Conservation (phyloP, 2,329 filamentous ascomycete species). For the Aspergillus pseudonomiae region DNA sequence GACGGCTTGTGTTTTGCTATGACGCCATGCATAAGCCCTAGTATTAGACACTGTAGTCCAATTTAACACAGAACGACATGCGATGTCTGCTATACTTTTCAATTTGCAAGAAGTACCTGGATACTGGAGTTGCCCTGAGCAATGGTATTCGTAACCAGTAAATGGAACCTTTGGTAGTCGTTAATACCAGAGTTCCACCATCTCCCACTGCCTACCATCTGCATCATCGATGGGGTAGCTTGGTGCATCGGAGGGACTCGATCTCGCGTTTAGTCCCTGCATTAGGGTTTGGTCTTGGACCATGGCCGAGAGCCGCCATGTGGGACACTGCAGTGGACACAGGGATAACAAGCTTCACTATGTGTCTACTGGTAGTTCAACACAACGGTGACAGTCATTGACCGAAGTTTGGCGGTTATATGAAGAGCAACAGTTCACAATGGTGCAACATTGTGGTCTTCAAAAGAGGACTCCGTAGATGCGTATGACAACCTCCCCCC, state of each 20-base stretch:
- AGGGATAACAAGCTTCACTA: background rate
- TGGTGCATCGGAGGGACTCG: background rate
- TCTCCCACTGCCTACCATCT: background rate
- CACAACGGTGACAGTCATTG: background rate
- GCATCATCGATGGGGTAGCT: background rate
- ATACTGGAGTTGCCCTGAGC: background rate
- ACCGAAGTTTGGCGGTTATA: background rate
- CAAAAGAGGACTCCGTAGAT: background rate
- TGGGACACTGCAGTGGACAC: background rate
- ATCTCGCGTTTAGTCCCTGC: background rate
- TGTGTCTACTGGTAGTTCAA: background rate
- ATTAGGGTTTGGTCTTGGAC: background rate
- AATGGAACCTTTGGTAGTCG: background rate
- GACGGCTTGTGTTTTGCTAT: background rate
- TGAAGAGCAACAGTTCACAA: background rate
- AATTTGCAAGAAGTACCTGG: background rate
- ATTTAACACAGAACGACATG: background rate
- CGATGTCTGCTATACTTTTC: background rate
- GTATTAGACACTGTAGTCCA: background rate
- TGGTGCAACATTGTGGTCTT: background rate
- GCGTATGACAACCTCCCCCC: background rate
- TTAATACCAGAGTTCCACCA: background rate
- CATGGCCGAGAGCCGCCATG: background rate
- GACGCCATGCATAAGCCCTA: background rate
- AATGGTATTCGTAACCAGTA: background rate